Evolutionary conservation across 208 protist species (phyloP).

Genomic region (Trichomonas tenax): DNA sequence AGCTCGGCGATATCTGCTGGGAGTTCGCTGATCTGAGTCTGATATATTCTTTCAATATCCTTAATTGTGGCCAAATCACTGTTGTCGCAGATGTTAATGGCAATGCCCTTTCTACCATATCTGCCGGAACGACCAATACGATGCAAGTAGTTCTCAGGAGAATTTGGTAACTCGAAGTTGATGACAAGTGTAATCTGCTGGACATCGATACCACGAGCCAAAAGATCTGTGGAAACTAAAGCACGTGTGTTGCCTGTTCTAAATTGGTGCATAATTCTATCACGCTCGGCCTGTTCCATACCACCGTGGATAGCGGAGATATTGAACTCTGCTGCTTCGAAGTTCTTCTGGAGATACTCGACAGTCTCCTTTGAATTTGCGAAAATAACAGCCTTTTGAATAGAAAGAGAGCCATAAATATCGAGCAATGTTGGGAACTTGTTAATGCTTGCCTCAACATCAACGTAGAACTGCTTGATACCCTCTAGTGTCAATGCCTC

Average conservation of each 20-base stretch:
- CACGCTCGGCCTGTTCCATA: slow-evolving; percentile 88
- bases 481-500: slow-evolving; percentile 58
- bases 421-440: slow-evolving; percentile 97
- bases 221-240: slow-evolving; percentile 94
- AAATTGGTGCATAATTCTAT: slow-evolving; percentile 90
- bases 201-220: slow-evolving; percentile 98
- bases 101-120: slow-evolving; percentile 98
- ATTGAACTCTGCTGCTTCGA: slow-evolving; percentile 78
- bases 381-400: slow-evolving; percentile 95
- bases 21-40: slow-evolving; percentile 95
- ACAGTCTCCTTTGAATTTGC: slow-evolving; percentile 94
- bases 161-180: slow-evolving; percentile 97
- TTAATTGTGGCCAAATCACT: slow-evolving; percentile 81
- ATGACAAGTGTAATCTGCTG: slow-evolving; percentile 99
- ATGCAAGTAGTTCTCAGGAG: slow-evolving; percentile 95
- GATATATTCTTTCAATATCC: slow-evolving; percentile 96
- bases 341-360: slow-evolving; percentile 86
- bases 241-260: slow-evolving; percentile 77
- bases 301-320: slow-evolving; percentile 83
- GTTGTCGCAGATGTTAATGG: slow-evolving; percentile 97
- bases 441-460: slow-evolving; percentile 87
- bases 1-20: slow-evolving; percentile 74
- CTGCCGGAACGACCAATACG: slow-evolving; percentile 94
- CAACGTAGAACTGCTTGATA: slow-evolving; percentile 91
- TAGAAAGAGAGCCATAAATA: slow-evolving; percentile 90